Conservation (phyloP, 768 basidiomycete species). For the Cantharellus anzutake region DNA sequence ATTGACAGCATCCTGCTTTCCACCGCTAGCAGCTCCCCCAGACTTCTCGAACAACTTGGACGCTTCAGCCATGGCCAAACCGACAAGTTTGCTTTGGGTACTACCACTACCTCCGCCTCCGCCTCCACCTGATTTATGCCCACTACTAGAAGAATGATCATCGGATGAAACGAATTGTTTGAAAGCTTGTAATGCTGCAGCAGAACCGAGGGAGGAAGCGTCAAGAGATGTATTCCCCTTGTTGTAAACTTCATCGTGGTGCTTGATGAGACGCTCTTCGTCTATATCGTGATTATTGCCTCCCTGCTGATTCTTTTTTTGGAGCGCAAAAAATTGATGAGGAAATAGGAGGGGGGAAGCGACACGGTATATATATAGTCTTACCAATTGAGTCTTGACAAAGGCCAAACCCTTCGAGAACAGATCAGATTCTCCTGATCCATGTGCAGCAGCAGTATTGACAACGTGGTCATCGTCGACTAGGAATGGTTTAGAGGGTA, state of each 20-base stretch:
- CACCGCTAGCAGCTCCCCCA: constrained; percentile 40
- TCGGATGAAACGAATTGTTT: neutral
- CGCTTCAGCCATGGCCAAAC: constrained; percentile 68
- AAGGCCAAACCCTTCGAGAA: constrained; percentile 3
- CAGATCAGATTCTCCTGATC: neutral
- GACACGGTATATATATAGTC: neutral
- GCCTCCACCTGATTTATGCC: neutral
- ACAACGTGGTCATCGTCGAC: constrained; percentile 5
- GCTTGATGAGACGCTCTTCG: constrained; percentile 1
- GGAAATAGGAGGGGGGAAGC: neutral
- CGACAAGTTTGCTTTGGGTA: constrained; percentile 35
- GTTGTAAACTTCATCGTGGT: neutral
- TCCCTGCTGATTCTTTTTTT: neutral
- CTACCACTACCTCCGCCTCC: neutral
- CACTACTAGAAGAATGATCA: neutral
- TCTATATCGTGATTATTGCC: constrained; percentile 1
- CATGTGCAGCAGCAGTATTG: constrained; percentile 1
- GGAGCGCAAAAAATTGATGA: neutral
- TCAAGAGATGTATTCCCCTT: neutral
- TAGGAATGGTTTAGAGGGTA: neutral
- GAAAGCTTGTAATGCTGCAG: constrained; percentile 5
- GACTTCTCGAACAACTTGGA: constrained; percentile 53
- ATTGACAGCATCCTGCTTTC: constrained; percentile 61
- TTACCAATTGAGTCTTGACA: constrained; percentile 1
- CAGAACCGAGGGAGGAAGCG: constrained; percentile 2